Evolutionary conservation across 352 stramenopile genomes (phyloP).

Genomic region (Phytophthora podocarpi): DNA sequence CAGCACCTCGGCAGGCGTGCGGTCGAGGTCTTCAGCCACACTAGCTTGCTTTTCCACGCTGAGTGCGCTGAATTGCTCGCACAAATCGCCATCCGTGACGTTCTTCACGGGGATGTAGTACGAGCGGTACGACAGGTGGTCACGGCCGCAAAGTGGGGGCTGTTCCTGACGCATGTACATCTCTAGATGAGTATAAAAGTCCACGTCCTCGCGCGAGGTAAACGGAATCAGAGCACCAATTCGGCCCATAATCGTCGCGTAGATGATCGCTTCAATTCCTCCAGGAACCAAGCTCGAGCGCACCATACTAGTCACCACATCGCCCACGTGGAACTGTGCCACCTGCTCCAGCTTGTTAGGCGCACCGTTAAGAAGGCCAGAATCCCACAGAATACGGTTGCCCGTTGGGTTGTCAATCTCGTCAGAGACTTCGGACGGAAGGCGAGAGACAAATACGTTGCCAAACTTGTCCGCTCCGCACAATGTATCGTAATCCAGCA

Average conservation of each 20-base stretch:
- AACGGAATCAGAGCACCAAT: constrained; percentile 98
- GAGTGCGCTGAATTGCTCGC: constrained; percentile 95
- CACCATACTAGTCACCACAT: constrained; percentile 98
- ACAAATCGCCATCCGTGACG: constrained; percentile 98
- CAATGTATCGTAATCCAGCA: constrained; percentile 98
- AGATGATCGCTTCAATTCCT: constrained; percentile 96
- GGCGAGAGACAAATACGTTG: constrained; percentile 96
- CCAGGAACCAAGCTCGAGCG: constrained; percentile 95
- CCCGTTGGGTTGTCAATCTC: constrained; percentile 96
- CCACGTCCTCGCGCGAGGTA: constrained; percentile 95
- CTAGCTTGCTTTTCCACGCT: constrained; percentile 94
- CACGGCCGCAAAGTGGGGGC: constrained; percentile 93
- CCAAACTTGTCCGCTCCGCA: constrained; percentile 99
- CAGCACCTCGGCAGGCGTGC: constrained; percentile 95
- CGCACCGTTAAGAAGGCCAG: constrained; percentile 89
- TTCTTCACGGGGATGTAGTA: constrained; percentile 99
- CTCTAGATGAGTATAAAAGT: constrained; percentile 99
- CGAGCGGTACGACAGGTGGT: constrained; percentile 97
- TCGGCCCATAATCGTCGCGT: constrained; percentile 96
- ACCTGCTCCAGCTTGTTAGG: constrained; percentile 97
- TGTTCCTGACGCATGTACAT: constrained; percentile 94
- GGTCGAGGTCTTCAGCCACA: constrained; percentile 96
- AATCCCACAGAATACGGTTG: constrained; percentile 97
- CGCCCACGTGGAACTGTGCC: constrained; percentile 97
- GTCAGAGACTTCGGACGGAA: constrained; percentile 94